phyloP scores from a whole-genome alignment of 2,329 filamentous ascomycete genomes.

The Diplocarpon mali region DNA sequence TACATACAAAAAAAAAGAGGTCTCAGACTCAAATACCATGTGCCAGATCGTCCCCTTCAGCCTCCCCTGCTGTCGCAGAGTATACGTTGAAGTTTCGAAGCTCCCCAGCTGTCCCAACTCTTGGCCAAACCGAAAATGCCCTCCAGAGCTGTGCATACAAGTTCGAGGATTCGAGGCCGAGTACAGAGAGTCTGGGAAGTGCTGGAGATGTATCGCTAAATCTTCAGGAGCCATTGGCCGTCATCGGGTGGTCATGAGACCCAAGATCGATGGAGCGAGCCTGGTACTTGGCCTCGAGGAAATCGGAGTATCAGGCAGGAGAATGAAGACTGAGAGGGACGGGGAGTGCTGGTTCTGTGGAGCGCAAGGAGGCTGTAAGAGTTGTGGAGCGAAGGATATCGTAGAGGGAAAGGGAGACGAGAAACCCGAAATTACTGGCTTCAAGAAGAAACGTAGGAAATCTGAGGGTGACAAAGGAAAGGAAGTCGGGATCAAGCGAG shows the following conservation, averaged over 20 bases:
- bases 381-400: constrained; percentile 9
- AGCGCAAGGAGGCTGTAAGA: constrained; percentile 10
- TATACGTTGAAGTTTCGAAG: constrained; percentile 17
- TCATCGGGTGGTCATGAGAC: constrained; percentile 16
- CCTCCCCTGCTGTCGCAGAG: constrained; percentile 18
- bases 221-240: not conserved
- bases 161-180: constrained; percentile 6
- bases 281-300: constrained; percentile 16
- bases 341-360: constrained; percentile 19
- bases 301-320: constrained; percentile 9
- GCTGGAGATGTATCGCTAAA: constrained; percentile 22
- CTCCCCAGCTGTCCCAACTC: constrained; percentile 17
- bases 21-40: constrained; percentile 10
- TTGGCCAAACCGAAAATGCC: constrained; percentile 23
- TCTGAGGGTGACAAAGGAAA: constrained; percentile 2
- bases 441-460: not conserved
- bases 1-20: not conserved
- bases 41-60: constrained; percentile 19
- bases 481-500: not conserved
- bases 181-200: constrained; percentile 8
- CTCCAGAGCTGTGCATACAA: constrained; percentile 19
- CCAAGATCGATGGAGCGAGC: constrained; percentile 18
- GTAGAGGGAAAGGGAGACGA: not conserved
- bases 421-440: no score
- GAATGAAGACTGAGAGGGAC: constrained; percentile 6